Base-by-base conservation (phyloP, 2,329 filamentous ascomycete species). In the Monilinia fructigena region DNA sequence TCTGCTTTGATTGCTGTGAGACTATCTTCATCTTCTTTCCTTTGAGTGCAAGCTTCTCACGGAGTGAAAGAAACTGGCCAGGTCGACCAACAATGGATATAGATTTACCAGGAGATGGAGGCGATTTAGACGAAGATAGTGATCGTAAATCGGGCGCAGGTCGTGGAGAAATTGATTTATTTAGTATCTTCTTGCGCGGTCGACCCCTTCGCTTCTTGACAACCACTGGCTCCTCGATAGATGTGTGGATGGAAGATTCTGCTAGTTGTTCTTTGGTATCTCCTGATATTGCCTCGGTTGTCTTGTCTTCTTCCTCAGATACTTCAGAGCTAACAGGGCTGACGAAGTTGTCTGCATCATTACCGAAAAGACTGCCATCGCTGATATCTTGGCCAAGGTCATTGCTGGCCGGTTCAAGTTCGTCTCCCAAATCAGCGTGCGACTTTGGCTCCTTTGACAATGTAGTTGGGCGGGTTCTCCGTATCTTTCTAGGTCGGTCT, bases 41-140 rank as follows among this genome's bases (percentile, higher is more conserved):
- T 61, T 75, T 72, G n/a, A 74, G 55, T 52, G 72, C 71, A 48
- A 75, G 68, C 64, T 70, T 75, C 63, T 76, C 74, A 54, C 69
- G 72, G 47, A 75, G 59, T 4, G 74, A 75, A 45, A 75, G 68
- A 31, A 74, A 61, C 40, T 71, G 28, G 52, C 55, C 45, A 12
- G 55, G 56, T 40, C 26, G 14, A 38, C 28, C 56, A 26, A 55
- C 28, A 14, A 53, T 31, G 18, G 42, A 31, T n/a, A 10, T 55
- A 16, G 56, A 55, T 14, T 35, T 14, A 20, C 59, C 40, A 23
- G 58, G 26, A 14, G 65, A 45, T 40, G 66, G 45, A 42, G 61
- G 60, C 2, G 55, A 65, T 45, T 65, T 42, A 45, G 63, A 65
- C 26, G 47, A 53, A 35, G 63, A 60, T 52, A 38, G 63, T 11